Conservation (phyloP, 2,329 filamentous ascomycete species). For the Tolypocladium tundrense region DNA sequence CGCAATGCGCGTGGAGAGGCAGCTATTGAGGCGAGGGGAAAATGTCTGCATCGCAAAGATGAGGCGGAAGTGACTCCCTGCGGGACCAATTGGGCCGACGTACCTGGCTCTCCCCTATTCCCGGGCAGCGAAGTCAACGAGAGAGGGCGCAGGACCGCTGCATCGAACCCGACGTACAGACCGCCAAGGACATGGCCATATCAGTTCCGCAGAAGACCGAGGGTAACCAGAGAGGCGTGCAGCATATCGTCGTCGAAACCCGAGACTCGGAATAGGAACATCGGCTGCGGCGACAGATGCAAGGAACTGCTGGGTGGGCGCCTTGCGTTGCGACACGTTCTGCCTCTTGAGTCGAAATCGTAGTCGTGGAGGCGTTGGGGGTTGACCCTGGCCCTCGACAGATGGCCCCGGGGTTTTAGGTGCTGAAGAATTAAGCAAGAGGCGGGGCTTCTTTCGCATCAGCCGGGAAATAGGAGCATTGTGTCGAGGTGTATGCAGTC, state of each 20-base stretch:
- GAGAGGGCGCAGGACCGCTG: conserved; percentile 19
- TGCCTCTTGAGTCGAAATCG: conserved; percentile 47
- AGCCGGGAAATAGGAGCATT: too few relatives aligned
- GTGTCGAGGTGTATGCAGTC: too few relatives aligned
- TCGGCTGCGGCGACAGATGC: conserved; percentile 56
- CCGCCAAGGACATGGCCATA: conserved; percentile 51
- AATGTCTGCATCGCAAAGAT: too few relatives aligned
- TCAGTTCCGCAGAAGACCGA: conserved; percentile 49
- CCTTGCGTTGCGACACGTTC: conserved; percentile 39
- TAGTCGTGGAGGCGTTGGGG: conserved; percentile 40
- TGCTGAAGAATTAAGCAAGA: conserved; percentile 15
- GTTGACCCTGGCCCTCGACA: conserved; percentile 21
- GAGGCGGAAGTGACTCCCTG: too few relatives aligned
- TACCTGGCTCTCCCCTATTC: conserved; percentile 7
- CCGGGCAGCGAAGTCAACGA: background rate
- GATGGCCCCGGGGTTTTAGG: conserved; percentile 45
- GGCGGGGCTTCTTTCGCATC: too few relatives aligned
- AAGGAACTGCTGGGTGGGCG: conserved; percentile 56
- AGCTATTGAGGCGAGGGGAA: too few relatives aligned
- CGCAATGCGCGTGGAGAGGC: too few relatives aligned
- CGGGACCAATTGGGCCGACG: too few relatives aligned
- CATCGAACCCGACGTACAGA: conserved; percentile 57
- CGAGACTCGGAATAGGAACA: conserved; percentile 49
- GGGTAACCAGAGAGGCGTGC: conserved; percentile 30
- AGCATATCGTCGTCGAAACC: conserved; percentile 33